Evolutionary conservation across 331 rosid genomes (phyloP).

Genomic region (Erythrophleum ivorense): DNA sequence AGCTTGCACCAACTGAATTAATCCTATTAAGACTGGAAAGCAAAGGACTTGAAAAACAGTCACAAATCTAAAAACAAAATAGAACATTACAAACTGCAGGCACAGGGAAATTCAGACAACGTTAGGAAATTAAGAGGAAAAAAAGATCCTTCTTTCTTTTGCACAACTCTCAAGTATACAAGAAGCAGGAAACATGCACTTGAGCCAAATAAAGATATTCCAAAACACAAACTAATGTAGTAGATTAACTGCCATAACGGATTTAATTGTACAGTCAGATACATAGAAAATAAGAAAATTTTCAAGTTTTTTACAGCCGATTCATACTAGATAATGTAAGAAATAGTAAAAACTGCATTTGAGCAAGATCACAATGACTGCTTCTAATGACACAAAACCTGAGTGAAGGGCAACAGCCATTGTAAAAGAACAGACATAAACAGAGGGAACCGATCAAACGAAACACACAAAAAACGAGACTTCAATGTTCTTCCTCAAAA

Average conservation of each 20-base stretch:
- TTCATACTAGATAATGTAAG: slow-evolving; percentile 18
- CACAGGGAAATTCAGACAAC: not conserved
- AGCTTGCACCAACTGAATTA: not conserved
- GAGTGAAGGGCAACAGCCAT: slow-evolving; percentile 3
- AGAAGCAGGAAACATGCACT: slow-evolving; percentile 22
- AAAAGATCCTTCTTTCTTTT: slow-evolving; percentile 1
- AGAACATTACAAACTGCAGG: not conserved
- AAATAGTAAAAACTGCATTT: not conserved
- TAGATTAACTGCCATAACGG: not conserved
- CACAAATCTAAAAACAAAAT: slow-evolving; percentile 21
- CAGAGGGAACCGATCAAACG: slow-evolving; percentile 12
- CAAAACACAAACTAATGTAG: slow-evolving; percentile 14
- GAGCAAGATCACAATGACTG: not conserved
- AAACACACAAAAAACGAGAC: not conserved
- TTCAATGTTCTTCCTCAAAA: not conserved
- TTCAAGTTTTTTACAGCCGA: slow-evolving; percentile 9
- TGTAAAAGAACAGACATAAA: slow-evolving; percentile 7
- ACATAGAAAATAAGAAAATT: slow-evolving; percentile 4
- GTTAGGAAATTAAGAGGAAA: not conserved
- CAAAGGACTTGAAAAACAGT: slow-evolving; percentile 4
- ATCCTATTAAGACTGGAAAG: slow-evolving; percentile 18
- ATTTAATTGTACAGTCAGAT: slow-evolving; percentile 18
- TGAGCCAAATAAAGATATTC: not conserved
- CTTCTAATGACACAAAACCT: slow-evolving; percentile 5
- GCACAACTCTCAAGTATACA: not conserved